These are phyloP conservation scores for Aspergillus mulundensis DNA, from an alignment of 495 filamentous ascomycete species.

Conservation along the genomic window DNA sequence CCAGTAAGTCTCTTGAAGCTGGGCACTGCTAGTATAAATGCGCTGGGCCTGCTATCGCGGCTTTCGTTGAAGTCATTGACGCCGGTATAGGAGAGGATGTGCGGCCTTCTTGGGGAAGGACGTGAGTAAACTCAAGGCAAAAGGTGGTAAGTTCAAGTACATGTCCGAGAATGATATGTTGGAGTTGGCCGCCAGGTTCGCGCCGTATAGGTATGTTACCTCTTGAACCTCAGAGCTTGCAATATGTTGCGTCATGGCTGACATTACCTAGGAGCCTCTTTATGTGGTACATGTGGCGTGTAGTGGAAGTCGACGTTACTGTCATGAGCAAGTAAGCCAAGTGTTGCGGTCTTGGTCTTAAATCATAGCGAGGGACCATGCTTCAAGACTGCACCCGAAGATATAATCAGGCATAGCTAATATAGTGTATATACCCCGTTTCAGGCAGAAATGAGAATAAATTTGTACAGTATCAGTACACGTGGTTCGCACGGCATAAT, in stretches of 20 bases:
- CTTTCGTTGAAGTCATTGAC: neutral
- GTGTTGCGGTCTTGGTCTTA: neutral
- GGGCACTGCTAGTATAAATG: no score
- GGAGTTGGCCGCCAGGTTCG: slow-evolving; percentile 72
- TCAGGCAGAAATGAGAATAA: slow-evolving; percentile 31
- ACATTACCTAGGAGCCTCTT: slow-evolving; percentile 56
- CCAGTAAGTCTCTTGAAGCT: slow-evolving; percentile 69
- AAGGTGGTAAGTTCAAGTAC: slow-evolving; percentile 94
- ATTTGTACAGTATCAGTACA: slow-evolving; percentile 54
- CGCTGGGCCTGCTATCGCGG: no score
- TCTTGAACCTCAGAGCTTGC: neutral
- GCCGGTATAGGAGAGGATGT: slow-evolving; percentile 71
- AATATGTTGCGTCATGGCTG: slow-evolving; percentile 7
- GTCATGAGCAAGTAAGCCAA: slow-evolving; percentile 43
- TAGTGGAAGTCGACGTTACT: slow-evolving; percentile 70
- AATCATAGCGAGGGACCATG: neutral
- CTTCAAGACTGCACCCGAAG: neutral
- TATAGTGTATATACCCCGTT: neutral
- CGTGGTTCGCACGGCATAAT: slow-evolving; percentile 20
- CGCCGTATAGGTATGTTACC: slow-evolving; percentile 69
- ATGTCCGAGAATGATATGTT: slow-evolving; percentile 92
- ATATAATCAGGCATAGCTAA: neutral
- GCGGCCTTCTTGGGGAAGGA: slow-evolving; percentile 82
- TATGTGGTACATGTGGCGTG: slow-evolving; percentile 93
- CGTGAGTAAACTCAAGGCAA: slow-evolving; percentile 75